phyloP scores from a whole-genome alignment of 2,329 filamentous ascomycete genomes.

The Akanthomyces muscarius region DNA sequence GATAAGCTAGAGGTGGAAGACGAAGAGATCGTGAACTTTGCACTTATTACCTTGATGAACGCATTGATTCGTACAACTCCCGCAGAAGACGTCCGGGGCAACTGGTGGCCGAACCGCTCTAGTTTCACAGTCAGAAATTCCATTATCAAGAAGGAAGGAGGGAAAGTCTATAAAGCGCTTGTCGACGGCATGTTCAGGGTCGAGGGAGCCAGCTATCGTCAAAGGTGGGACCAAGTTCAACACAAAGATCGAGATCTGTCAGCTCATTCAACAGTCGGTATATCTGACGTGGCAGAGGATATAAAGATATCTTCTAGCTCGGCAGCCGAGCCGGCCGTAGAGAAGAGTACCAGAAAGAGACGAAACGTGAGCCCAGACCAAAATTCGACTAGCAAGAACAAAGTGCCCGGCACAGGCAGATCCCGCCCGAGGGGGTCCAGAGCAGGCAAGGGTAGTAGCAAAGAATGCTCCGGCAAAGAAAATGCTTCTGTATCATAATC shows the following conservation, averaged over 20 bases:
- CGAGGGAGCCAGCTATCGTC: not conserved
- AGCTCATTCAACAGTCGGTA: no score
- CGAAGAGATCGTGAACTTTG: not conserved
- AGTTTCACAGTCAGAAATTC: not conserved
- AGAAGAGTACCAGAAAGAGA: no score
- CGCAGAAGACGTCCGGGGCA: not conserved
- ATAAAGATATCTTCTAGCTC: no score
- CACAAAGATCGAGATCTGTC: not conserved
- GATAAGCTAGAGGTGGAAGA: not conserved
- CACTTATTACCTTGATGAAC: not conserved
- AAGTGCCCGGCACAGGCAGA: no score
- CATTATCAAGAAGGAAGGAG: not conserved
- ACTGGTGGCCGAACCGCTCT: not conserved
- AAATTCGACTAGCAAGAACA: no score
- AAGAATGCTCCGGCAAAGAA: no score
- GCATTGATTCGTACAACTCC: not conserved
- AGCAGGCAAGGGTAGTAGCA: no score
- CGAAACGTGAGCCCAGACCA: no score
- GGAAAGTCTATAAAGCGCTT: rapidly evolving
- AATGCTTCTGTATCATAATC: no score
- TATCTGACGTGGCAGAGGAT: no score
- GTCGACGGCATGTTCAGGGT: not conserved
- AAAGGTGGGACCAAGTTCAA: not conserved
- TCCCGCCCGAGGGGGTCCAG: no score
- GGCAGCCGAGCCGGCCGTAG: no score